Conservation (phyloP, 2,329 filamentous ascomycete species). For the Phialemonium atrogriseum region DNA sequence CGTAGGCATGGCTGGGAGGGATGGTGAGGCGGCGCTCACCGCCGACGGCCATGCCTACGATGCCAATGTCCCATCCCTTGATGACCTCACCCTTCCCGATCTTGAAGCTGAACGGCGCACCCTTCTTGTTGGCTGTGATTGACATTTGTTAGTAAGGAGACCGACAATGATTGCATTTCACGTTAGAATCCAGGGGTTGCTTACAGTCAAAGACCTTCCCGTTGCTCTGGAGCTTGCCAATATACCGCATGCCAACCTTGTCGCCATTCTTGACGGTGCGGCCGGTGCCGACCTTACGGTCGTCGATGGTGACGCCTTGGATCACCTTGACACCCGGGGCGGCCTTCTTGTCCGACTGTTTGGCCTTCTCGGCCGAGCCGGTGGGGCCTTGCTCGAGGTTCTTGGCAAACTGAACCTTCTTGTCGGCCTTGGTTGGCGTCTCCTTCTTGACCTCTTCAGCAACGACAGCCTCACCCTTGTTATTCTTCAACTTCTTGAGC, state of each 20-base stretch:
- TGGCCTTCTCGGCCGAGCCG: conserved; percentile 47
- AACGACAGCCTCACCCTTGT: conserved; percentile 78
- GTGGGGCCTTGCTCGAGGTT: conserved; percentile 96
- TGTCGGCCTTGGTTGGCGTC: conserved; percentile 50
- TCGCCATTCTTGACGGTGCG: conserved; percentile 83
- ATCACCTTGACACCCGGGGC: conserved; percentile 67
- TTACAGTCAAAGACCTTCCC: conserved; percentile 92
- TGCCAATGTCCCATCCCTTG: conserved; percentile 96
- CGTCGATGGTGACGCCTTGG: conserved; percentile 85
- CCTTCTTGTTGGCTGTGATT: conserved; percentile 97
- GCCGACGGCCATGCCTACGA: conserved; percentile 85
- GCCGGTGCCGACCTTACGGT: conserved; percentile 86
- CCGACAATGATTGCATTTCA: neutral
- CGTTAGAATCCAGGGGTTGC: conserved; percentile 29
- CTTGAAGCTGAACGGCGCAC: conserved; percentile 95
- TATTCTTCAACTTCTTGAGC: conserved; percentile 97
- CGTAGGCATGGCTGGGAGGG: conserved; percentile 81
- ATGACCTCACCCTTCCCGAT: conserved; percentile 93
- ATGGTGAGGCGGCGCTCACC: conserved; percentile 90
- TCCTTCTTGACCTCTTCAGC: conserved; percentile 45
- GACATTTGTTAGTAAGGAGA: conserved; percentile 13
- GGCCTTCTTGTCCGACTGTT: conserved; percentile 37
- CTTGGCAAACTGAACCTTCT: conserved; percentile 99
- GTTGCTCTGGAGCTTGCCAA: conserved; percentile 90
- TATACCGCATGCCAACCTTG: conserved; percentile 90